These are phyloP conservation scores for Amanita exitialis DNA, from an alignment of 768 basidiomycete species.

Conservation along the genomic window DNA sequence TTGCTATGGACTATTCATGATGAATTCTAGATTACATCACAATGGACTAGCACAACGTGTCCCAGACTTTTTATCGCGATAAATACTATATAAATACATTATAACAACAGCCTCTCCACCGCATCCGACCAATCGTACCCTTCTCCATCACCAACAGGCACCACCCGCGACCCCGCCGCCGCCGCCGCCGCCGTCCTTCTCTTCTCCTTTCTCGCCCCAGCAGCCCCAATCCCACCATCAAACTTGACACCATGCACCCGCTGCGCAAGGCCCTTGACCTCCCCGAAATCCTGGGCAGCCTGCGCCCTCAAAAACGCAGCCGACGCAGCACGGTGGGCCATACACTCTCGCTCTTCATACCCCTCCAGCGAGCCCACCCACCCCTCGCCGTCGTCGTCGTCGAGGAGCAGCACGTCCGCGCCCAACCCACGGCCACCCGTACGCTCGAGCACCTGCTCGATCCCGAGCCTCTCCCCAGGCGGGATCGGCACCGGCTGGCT, in stretches of 20 bases:
- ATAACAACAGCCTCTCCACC: conserved; percentile 10
- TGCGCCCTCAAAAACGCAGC: conserved; percentile 71
- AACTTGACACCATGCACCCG: conserved; percentile 18
- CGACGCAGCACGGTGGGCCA: conserved; percentile 44
- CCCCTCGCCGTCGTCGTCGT: conserved; percentile 8
- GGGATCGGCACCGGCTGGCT: conserved; percentile 78
- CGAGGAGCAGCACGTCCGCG: no score
- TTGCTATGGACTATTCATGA: no score
- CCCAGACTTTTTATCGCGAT: no score
- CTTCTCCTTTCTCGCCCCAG: conserved; percentile 11
- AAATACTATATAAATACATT: no score
- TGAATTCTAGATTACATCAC: no score
- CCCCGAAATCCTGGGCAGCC: conserved; percentile 58
- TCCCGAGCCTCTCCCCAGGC: conserved; percentile 81
- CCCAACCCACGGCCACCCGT: conserved; percentile 47
- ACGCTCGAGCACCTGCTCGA: conserved; percentile 49
- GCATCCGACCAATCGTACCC: conserved; percentile 33
- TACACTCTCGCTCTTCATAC: conserved; percentile 48
- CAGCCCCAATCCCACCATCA: conserved; percentile 10
- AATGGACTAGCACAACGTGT: no score
- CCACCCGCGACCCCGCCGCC: conserved; percentile 8
- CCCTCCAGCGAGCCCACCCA: conserved; percentile 31
- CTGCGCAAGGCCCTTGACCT: conserved; percentile 62
- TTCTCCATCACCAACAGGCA: conserved; percentile 29
- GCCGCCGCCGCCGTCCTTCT: conserved; percentile 9